Percentiles rank a stretch among this genome's conserved stretches.
Evolutionary conservation across 2,329 filamentous ascomycete species (phyloP).

Genomic region (Chrysosporium keratinophilum): DNA sequence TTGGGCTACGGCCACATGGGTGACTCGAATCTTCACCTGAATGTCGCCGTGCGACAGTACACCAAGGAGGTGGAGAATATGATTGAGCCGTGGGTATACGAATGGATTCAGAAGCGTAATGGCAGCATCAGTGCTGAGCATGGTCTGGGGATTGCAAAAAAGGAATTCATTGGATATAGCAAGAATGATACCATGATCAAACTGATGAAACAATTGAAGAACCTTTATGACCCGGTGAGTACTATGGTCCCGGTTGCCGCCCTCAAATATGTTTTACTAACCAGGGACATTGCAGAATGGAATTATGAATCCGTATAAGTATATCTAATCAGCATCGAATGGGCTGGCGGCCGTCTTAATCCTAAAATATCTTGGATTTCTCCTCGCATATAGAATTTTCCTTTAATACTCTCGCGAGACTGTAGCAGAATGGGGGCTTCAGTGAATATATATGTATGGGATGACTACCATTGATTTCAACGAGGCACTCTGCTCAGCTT

Average conservation of each 20-base stretch:
- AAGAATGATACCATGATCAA: slow-evolving; percentile 75
- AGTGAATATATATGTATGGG: neutral
- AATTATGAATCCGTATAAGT: slow-evolving; percentile 99
- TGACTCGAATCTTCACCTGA: slow-evolving; percentile 88
- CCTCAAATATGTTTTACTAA: slow-evolving; percentile 16
- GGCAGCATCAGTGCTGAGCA: slow-evolving; percentile 97
- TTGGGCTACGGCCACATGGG: slow-evolving; percentile 98
- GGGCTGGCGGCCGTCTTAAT: too few relatives aligned
- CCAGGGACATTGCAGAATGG: slow-evolving; percentile 55
- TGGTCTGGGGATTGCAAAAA: slow-evolving; percentile 87
- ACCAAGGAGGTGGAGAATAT: slow-evolving; percentile 77
- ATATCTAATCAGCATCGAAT: slow-evolving; percentile 45
- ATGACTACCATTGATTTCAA: neutral
- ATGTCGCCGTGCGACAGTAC: slow-evolving; percentile 71
- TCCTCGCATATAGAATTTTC: too few relatives aligned
- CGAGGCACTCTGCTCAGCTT: neutral
- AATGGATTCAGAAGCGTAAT: slow-evolving; percentile 81
- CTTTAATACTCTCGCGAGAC: too few relatives aligned
- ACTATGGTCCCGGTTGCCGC: slow-evolving; percentile 6
- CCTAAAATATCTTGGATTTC: too few relatives aligned
- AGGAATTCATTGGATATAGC: slow-evolving; percentile 89
- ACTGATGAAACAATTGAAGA: slow-evolving; percentile 92
- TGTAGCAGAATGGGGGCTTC: too few relatives aligned
- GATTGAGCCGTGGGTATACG: slow-evolving; percentile 91
- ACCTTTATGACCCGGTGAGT: slow-evolving; percentile 84